Percentiles rank a stretch among this genome's conserved stretches.
phyloP scores from a whole-genome alignment of 176 grass and related monocot species.

The Calamus simplicifolius region DNA sequence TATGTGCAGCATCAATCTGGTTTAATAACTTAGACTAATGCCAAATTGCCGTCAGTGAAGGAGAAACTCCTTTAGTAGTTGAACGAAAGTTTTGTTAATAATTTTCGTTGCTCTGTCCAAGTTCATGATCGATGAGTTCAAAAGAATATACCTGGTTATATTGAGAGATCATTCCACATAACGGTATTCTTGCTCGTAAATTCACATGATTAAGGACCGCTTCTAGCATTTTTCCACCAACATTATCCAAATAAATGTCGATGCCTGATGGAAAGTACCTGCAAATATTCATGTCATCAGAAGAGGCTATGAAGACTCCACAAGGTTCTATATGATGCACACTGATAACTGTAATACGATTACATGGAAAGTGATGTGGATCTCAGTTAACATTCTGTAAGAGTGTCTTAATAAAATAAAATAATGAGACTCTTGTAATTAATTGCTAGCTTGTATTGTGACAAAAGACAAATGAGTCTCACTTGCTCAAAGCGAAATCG shows the following conservation, averaged over 20 bases:
- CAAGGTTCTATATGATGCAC: background rate
- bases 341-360: too few relatives aligned
- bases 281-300: background rate
- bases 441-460: background rate
- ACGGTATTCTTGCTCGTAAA: background rate
- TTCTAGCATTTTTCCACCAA: background rate
- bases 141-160: background rate
- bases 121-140: background rate
- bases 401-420: background rate
- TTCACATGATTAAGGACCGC: background rate
- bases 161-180: background rate
- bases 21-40: too few relatives aligned
- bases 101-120: too few relatives aligned
- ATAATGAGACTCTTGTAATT: background rate
- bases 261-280: background rate
- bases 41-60: too few relatives aligned
- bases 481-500: background rate
- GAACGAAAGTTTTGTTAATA: background rate
- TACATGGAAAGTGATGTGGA: too few relatives aligned
- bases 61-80: too few relatives aligned
- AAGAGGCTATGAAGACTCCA: background rate
- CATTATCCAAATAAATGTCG: background rate
- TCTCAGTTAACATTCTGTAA: too few relatives aligned
- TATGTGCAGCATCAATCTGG: too few relatives aligned
- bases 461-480: background rate